phyloP scores from a whole-genome alignment of 257 asterid species.

The Capsicum pubescens region DNA sequence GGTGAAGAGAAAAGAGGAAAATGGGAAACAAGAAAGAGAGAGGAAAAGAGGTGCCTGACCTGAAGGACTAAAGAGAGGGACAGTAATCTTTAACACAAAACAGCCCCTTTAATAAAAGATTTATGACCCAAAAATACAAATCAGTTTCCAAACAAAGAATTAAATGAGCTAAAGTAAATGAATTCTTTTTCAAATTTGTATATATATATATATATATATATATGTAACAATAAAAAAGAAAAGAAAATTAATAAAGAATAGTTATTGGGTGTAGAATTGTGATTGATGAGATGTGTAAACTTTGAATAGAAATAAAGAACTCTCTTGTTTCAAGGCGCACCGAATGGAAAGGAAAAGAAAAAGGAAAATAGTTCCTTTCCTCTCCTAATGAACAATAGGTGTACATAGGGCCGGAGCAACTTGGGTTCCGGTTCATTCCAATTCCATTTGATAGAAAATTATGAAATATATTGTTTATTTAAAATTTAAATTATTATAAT shows the following conservation, averaged over 20 bases:
- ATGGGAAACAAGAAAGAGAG: conserved; percentile 24
- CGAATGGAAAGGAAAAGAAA: conserved; percentile 14
- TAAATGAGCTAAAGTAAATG: conserved; percentile 16
- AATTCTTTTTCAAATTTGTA: neutral
- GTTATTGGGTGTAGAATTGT: conserved; percentile 20
- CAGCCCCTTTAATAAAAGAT: conserved; percentile 5
- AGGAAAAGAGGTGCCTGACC: conserved; percentile 32
- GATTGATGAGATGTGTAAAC: neutral
- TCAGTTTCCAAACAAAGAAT: conserved; percentile 24
- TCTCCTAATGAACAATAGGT: neutral
- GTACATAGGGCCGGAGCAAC: no score
- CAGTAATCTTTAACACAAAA: conserved; percentile 28
- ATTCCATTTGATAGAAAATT: no score
- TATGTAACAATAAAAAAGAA: neutral
- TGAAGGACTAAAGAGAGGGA: conserved; percentile 32
- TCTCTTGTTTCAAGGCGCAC: conserved; percentile 41
- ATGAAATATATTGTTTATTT: no score
- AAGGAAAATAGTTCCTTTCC: neutral
- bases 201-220: no score
- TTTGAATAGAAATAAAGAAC: neutral
- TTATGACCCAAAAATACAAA: conserved; percentile 21
- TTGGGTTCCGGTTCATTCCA: no score
- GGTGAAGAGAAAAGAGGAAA: conserved; percentile 30
- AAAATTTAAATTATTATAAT: no score
- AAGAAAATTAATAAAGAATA: neutral